Evolutionary conservation across 345 rosid species (phyloP), one percentile per base, ranked within the genome.

Genomic region (Pseudoturritis turrita): DNA sequence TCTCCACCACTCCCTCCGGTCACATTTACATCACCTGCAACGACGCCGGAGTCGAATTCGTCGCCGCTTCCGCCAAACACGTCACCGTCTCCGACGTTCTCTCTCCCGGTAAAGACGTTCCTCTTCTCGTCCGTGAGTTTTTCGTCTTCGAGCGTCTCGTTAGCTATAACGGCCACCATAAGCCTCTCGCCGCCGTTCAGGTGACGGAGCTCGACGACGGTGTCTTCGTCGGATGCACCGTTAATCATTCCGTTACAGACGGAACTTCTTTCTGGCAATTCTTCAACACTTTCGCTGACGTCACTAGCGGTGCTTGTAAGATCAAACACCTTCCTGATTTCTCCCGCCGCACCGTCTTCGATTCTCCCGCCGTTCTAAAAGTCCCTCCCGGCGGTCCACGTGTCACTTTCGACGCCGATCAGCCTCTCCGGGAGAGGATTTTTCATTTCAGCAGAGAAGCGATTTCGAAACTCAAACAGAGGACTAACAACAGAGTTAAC

Each of bases 251-350:
- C 14, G 96, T 95, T 49, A 83, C 93, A 0, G 97, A 95, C 15
- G 99, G 99, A 13, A 89, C 93, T 6, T 95, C 99, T 13, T 87
- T 95, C 44, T 95, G 99, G 99, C 97, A 95, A 73, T 89, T 95
- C 73, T 88, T 95, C 68, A 95, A 95, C 47, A 79, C 97, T 0
- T 84, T 91, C 50, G 99, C 98, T 7, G 96, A 87, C 64, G 65
- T 87, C 39, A 76, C 81, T n/a, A 81, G 79, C 71, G 96, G 96
- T 2, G 81, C 58, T 15, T 71, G 76, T 52, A 85, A 86, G 57
- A 87, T 89, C 37, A 91, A 88, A 14, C 63, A 82, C 39, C 50
- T 66, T 4, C 98, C 96, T 0, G 84, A 87, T 57, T 91, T 95
- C 51, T 53, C 77, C 22, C 85, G 99, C 9, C 55, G 78, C 67